Evolutionary conservation across 2,329 filamentous ascomycete species (phyloP), one percentile per base, ranked within the genome.

Genomic region (Penicillium psychrosexuale): DNA sequence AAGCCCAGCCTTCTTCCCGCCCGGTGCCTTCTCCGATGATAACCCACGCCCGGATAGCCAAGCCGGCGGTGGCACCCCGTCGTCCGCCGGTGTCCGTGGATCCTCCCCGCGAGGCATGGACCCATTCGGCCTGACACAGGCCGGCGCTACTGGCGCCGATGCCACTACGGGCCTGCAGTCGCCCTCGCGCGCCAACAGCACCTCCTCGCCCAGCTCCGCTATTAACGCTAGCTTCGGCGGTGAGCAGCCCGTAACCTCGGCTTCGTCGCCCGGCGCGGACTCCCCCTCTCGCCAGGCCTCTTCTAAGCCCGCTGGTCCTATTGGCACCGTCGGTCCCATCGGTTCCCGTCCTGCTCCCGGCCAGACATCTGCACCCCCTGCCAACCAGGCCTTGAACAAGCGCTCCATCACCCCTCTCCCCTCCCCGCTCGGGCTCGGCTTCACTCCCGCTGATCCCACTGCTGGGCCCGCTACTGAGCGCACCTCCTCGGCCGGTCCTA

Each of bases 371-470:
- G 72, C 69, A 28, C 74, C 75, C 48, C 65, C 75, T 8, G 70
- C 79, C 31, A 87, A 86, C 66, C 80, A 83, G 33, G 79, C 81
- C 9, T 72, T 90, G 63, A 88, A 82, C 74, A 94, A 94, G 75
- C 89, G 90, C 56, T 90, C 92, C 0, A 96, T 90, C 8, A 96
- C 92, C 3, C 92, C 93, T 51, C 82, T 96, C 30, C 87, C 91
- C n/a, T 95, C 91, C n/a, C 91, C 92, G 12, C 80, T 94, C 49
- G 87, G 87, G 72, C 87, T 87, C 60, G 86, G 88, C 24, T 90
- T 88, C 72, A 84, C 80, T 36, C 75, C 80, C 17, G 80, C 79
- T 61, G 82, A 84, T 56, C 62, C 62, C 19, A 62, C 61, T n/a
- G 51, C 62, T 27, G 61, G 56, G 12, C 37, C 59, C 12, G 51